Base-by-base conservation (phyloP, 495 filamentous ascomycete species). In the Bacidia gigantensis region DNA sequence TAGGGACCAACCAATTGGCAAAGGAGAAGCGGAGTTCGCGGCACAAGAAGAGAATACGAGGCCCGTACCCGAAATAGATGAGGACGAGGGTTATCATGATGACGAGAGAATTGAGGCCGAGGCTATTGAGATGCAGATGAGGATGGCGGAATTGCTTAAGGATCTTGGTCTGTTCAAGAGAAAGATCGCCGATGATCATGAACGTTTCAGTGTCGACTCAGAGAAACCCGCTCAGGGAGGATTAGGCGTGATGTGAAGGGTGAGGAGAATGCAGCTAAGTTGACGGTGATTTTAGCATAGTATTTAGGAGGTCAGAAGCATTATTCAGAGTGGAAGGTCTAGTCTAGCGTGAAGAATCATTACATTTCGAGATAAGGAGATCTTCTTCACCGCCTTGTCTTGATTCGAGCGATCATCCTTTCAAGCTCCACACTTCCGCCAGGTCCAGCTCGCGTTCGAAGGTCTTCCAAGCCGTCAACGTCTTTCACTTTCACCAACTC, bases 401-500 rank as follows among this genome's bases (percentile, higher is more conserved):
- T 67, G 46, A 80, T 62, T 54, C 75, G 72, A 26, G 69, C 72
- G 59, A 83, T 75, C 72, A 83, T 72, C 54, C 76, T 70, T 52
- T 82, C 79, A 53, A 84, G 70, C 58, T 83, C 80, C 29, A 68
- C 65, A 49, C 64, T 62, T 56, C 71, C 71, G 42, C 67, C 63
- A n/a, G 76, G 80, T 23, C 70, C 76, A 24, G 78, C 79, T 65
- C 72, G 77, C 24, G 54, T 62, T 58, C 72, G 72, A 56, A 84
- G 63, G 56, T 73, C 67, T 66, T 82, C 77, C 49, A 84, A 72
- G 2, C 79, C 69, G 57, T 81, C 80, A 49, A 80, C 64, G 65
- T 97, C 87, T 67, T 85, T 95, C 49, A 73, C 72, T 71, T 79
- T 84, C 39, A 87, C 75, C 32, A 92, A 89, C 69, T 97, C 92